Evolutionary conservation across 1,284 basidiomycete genomes (phyloP), one percentile per base, ranked within the genome.

Genomic region (Boletus semigastroideus): DNA sequence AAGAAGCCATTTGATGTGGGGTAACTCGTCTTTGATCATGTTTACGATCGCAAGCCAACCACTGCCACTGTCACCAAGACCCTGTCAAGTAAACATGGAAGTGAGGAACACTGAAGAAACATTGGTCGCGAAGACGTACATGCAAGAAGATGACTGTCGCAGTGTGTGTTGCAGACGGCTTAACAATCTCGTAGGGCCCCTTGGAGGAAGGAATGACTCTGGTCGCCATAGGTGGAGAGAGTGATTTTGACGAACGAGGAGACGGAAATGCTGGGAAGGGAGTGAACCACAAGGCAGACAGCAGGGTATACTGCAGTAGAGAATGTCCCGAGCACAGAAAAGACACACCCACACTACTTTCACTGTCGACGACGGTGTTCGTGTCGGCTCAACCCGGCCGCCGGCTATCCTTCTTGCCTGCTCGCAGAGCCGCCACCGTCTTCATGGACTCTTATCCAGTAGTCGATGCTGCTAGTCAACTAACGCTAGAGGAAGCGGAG

Each of bases 111-210:
- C 12, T 8, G 42, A 36, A 34, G 22, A 22, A 22, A 28, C 72
- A n/a, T 7, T 5, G 19, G 33, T 44, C 25, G 25, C 6, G 14
- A 38, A 54, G 12, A 5, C 84, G 61, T 67, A 92, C 90, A 77
- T 96, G 94, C 34, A 92, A 73, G 68, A 95, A 92, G 64, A 96
- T 90, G 58, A 95, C 83, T 2, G 91, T 94, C 5, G 92, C 91
- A 3, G 89, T 87, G 69, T 95, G 93, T 57, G 80, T 83, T 36
- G 73, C 64, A 40, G 73, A 64, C 22, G 89, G 75, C 20, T 77
- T 73, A 33, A 90, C 73, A 19, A 76, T 72, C 53, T 88, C 65
- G 61, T 67, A 74, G 61, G 71, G 57, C 20, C 69, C 61, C 42
- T 70, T 61, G 39, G 52, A 52, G 31, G 54, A 61, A 42, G 55